Evolutionary conservation across 768 basidiomycete species (phyloP).

Genomic region (Mycena belliarum): DNA sequence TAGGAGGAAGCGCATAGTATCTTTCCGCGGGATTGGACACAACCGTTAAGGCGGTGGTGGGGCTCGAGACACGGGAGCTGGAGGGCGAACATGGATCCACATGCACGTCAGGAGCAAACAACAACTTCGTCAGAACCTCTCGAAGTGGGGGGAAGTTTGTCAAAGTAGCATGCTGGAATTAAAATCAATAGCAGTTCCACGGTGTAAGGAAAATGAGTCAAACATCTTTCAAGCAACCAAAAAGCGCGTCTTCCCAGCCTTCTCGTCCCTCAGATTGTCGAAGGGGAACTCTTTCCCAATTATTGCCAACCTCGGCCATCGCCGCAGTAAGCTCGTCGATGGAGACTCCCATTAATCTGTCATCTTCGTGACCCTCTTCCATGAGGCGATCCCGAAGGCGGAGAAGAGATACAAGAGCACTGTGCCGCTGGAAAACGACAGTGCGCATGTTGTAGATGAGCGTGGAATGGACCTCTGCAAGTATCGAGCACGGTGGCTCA

Average conservation of each 20-base stretch:
- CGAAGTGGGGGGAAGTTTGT: conserved; percentile 73
- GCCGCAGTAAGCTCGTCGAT: conserved; percentile 64
- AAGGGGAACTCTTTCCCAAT: conserved; percentile 81
- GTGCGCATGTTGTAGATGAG: conserved; percentile 91
- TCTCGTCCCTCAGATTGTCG: conserved; percentile 72
- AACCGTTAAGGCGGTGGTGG: conserved; percentile 40
- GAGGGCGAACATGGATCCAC: conserved; percentile 47
- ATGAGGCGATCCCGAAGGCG: conserved; percentile 43
- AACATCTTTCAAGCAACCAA: conserved; percentile 89
- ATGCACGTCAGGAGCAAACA: conserved; percentile 66
- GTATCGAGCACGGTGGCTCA: conserved; percentile 73
- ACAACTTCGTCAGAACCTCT: conserved; percentile 66
- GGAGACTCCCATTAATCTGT: conserved; percentile 52
- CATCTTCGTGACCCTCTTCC: conserved; percentile 42
- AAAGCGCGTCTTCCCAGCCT: conserved; percentile 90
- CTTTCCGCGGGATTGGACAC: conserved; percentile 61
- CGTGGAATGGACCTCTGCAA: conserved; percentile 86
- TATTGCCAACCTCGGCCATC: conserved; percentile 81
- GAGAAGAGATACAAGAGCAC: conserved; percentile 68
- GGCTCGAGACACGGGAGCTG: conserved; percentile 50
- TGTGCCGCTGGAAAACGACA: conserved; percentile 73
- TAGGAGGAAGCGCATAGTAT: conserved; percentile 71
- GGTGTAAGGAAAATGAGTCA: conserved; percentile 36
- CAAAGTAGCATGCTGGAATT: conserved; percentile 67
- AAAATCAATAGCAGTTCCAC: not conserved